Evolutionary conservation across 352 stramenopile genomes (phyloP).

Genomic region (Phytophthora sojae): DNA sequence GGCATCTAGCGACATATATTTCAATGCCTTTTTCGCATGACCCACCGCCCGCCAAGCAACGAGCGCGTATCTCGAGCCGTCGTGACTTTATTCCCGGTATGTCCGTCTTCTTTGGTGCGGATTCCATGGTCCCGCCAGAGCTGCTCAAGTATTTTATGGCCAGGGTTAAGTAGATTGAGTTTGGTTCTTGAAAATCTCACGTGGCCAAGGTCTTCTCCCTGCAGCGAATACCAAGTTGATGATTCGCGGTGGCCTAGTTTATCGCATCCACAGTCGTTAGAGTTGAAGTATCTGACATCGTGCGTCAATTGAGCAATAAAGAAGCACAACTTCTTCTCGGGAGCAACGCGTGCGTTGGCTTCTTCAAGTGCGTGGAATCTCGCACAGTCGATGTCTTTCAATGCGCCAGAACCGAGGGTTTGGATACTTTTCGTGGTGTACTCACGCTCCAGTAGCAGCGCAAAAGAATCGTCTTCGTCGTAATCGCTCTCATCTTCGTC

Average conservation of each 20-base stretch:
- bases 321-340: constrained; percentile 13
- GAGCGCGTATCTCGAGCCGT: constrained; percentile 18
- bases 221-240: constrained; percentile 6
- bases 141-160: constrained; percentile 7
- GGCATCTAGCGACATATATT: constrained; percentile 10
- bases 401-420: constrained; percentile 10
- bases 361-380: constrained; percentile 7
- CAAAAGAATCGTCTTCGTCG: constrained; percentile 39
- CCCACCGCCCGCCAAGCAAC: constrained; percentile 8
- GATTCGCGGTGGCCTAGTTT: constrained; percentile 1
- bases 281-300: not conserved
- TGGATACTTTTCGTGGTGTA: constrained; percentile 21
- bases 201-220: constrained; percentile 5
- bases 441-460: constrained; percentile 17
- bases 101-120: constrained; percentile 3
- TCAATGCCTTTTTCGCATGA: constrained; percentile 3
- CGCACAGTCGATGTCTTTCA: constrained; percentile 23
- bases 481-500: no score
- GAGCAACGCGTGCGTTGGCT: constrained; percentile 4
- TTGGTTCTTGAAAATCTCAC: not conserved
- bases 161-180: constrained; percentile 20
- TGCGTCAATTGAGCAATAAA: constrained; percentile 15
- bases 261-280: not conserved
- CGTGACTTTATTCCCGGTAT: constrained; percentile 9
- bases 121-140: constrained; percentile 17